A percentile compares a stretch with the other conserved stretches of the same genome.
Conservation (phyloP, 768 basidiomycete genomes). For the Lenzites betulinus region DNA sequence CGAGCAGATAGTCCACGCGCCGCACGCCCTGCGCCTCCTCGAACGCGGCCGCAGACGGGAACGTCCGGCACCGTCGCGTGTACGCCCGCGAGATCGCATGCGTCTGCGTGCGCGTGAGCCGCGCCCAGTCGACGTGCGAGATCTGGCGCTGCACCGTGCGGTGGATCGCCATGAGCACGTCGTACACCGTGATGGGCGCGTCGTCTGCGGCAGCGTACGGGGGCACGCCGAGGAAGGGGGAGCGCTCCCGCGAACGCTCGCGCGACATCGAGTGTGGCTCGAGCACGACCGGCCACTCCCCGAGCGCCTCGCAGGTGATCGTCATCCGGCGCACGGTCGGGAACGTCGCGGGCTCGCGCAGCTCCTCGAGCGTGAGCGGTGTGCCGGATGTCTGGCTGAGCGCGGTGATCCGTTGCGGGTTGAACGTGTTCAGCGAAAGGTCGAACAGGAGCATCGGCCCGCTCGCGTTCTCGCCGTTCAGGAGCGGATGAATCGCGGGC, state of each 20-base stretch:
- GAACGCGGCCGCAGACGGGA: slow-evolving; percentile 32
- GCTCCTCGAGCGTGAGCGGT: slow-evolving; percentile 45
- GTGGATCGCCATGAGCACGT: slow-evolving; percentile 56
- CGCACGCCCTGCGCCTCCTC: slow-evolving; percentile 43
- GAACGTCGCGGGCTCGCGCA: slow-evolving; percentile 54
- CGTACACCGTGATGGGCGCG: slow-evolving; percentile 52
- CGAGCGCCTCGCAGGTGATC: slow-evolving; percentile 58
- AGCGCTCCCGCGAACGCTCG: slow-evolving; percentile 18
- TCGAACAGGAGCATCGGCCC: slow-evolving; percentile 54
- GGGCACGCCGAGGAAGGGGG: slow-evolving; percentile 24
- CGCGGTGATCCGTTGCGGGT: slow-evolving; percentile 44
- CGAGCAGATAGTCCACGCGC: slow-evolving; percentile 41
- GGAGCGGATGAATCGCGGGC: slow-evolving; percentile 46
- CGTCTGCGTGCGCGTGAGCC: slow-evolving; percentile 30
- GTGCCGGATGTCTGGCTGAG: slow-evolving; percentile 38
- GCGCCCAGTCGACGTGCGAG: slow-evolving; percentile 39
- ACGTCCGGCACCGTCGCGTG: slow-evolving; percentile 37
- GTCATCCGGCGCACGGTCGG: slow-evolving; percentile 55
- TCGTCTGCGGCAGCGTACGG: slow-evolving; percentile 32
- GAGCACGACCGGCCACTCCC: slow-evolving; percentile 64
- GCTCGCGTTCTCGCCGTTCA: slow-evolving; percentile 52
- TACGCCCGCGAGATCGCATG: slow-evolving; percentile 39
- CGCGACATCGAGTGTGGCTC: slow-evolving; percentile 30
- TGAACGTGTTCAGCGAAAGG: slow-evolving; percentile 49
- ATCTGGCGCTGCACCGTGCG: slow-evolving; percentile 43